Base-by-base conservation (phyloP, 108 stramenopile genomes). In the Fragilaria radians region DNA sequence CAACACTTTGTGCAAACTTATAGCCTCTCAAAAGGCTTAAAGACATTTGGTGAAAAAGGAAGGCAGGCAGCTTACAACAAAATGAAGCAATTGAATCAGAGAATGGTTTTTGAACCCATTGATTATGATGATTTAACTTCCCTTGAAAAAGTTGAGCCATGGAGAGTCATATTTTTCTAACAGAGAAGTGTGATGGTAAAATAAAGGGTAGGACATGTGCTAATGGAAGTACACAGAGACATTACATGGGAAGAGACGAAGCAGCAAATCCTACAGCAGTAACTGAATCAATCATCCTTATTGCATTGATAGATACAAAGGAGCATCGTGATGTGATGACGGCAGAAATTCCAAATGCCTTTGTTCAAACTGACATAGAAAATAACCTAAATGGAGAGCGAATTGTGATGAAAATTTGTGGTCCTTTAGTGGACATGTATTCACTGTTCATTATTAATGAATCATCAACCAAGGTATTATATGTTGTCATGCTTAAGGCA, bases 311-410 rank as follows among this genome's bases (percentile, higher is more conserved):
- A 27, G 72, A 76, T 56, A 68, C 79, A 24, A 26, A 63, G 1
- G 72, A 80, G 59, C 24, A 45, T 17, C 32, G 79, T 36, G 68
- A 80, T 21, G 57, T 73, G 0, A 54, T 49, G 11, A 63, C 62
- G 17, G 26, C 48, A 23, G 79, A 80, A 29, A 56, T 80, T 17
- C 75, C 74, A 1, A 51, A 52, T 42, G 68, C 74, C n/a, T n/a
- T n/a, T n/a, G n/a, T n/a, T n/a, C n/a, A n/a, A n/a, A n/a, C n/a
- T n/a, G n/a, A n/a, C n/a, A n/a, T n/a, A n/a, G n/a, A n/a, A n/a
- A n/a, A n/a, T n/a, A n/a, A n/a, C n/a, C n/a, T 65, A 76, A 27
- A 48, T 0, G 29, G 30, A 2, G 58, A 59, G 29, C n/a, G n/a
- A n/a, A n/a, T n/a, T n/a, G n/a, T n/a, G n/a, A n/a, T n/a, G n/a